Percentiles rank a stretch among this genome's conserved stretches.
Conservation (phyloP, 805 yeast species). For the Brettanomyces anomalus region DNA sequence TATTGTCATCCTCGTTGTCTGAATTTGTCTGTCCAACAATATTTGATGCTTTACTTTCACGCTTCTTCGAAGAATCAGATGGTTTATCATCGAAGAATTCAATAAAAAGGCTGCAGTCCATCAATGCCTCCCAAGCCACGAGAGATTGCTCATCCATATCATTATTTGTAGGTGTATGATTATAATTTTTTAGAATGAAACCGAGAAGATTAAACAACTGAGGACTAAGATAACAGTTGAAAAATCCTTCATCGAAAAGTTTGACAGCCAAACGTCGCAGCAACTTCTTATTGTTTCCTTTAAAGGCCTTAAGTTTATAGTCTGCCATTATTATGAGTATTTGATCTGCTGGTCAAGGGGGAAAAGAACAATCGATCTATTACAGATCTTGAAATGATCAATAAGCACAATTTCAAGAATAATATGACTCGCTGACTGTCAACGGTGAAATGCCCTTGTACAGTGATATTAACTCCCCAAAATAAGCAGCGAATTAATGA, state of each 20-base stretch:
- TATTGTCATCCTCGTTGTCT: slow-evolving; percentile 11
- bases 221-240: slow-evolving; percentile 43
- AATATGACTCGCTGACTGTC: no score
- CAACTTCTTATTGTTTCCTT: slow-evolving; percentile 5
- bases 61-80: slow-evolving; percentile 12
- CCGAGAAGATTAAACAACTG: slow-evolving; percentile 46
- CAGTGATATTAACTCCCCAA: no score
- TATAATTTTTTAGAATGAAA: slow-evolving; percentile 30
- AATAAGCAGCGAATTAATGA: no score
- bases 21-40: not conserved
- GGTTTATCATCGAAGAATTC: slow-evolving; percentile 1
- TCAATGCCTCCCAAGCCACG: slow-evolving; percentile 34
- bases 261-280: slow-evolving; percentile 27
- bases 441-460: no score
- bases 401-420: no score
- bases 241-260: slow-evolving; percentile 29
- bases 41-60: not conserved
- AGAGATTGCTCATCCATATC: slow-evolving; percentile 8
- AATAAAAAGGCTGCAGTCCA: slow-evolving; percentile 30
- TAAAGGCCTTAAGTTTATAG: slow-evolving; percentile 6
- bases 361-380: not conserved
- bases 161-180: slow-evolving; percentile 6
- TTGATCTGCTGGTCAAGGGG: slow-evolving; percentile 1
- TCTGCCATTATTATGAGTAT: no score
- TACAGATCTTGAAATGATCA: not conserved